Evolutionary conservation across 2,329 filamentous ascomycete genomes (phyloP), one percentile per base, ranked within the genome.

Genomic region (Pseudodiploospora longispora): DNA sequence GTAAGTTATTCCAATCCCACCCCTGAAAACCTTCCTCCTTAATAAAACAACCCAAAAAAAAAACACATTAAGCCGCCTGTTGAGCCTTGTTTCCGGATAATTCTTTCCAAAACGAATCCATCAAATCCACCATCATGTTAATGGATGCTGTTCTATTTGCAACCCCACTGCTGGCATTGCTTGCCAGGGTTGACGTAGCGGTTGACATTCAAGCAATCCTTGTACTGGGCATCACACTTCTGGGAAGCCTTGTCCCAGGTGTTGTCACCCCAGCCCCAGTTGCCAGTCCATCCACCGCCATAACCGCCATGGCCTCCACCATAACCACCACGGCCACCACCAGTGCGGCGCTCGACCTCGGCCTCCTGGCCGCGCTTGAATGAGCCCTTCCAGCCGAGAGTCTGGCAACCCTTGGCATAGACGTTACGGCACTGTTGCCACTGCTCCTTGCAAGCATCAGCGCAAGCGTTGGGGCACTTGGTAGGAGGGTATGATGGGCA

Each of bases 381-480:
- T 37, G 50, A 51, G 47, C 50, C 51, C 47, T 57, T 54, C 40
- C 52, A 52, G 46, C 56, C 54, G 27, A 60, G 50, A 37, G 50
- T 51, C 53, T 64, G 62, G 63, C 74, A 77, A 36, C 69, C 66
- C 59, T 73, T 56, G 45, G 68, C 71, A 52, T 78, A 78, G 34
- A 69, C 67, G 35, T 56, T 57, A 27, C 66, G 52, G 56, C 75
- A 79, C 43, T 68, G 59, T 32, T 69, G 55, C 57, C 69, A 74
- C 63, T 79, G 75, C 41, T 64, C 61, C 59, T 71, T 65, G 64
- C 75, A 78, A 30, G 75, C 74, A 50, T 74, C 72, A 41, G 61
- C 54, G 55, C 75, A 78, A 41, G 68, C 75, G 48, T 60, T 56
- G 37, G 52, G 47, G 50, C 61, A 61, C 40, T 61, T 47, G 30